Base-by-base conservation (phyloP, 257 asterid species). In the Penstemon eatonii region DNA sequence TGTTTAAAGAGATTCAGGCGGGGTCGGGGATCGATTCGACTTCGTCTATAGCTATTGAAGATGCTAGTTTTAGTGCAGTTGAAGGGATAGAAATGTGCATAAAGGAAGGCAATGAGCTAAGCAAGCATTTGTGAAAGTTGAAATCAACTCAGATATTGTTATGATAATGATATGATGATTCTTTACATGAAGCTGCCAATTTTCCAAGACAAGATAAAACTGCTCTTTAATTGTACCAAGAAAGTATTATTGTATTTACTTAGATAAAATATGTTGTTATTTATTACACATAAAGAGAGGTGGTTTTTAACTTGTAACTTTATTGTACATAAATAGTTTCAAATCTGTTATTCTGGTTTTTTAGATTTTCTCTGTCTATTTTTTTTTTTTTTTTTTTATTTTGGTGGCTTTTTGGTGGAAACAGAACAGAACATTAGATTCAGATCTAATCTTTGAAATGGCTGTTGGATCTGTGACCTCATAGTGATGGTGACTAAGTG, bases 1-100 rank as follows among this genome's bases (percentile, higher is more conserved):
- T 75, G 92, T 93, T 93, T 68, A 90, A 93, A 70, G 96, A 85
- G 72, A 90, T 93, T 46, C 92, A 90, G 69, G 95, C 95, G 2
- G 95, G 96, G 38, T 78, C 87, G 0, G 96, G 88, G 25, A 56
- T 89, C 10, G 91, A 78, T 62, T 81, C 95, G 0, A 65, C 86
- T 5, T 79, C 98, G 7, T 75, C 92, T 1, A 78, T 88, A 7
- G 79, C 79, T 5, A 58, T 79, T 6, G 89, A 86, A 7, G 86
- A 82, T 36, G 77, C 64, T 4, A 63, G 72, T 37, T 86, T 83
- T 51, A 62, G 76, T 47, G 63, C 85, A 7, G 84, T 73, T 40
- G 93, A 81, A 68, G 90, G 85, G 55, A 78, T 89, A 56, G 96
- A 85, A 46, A 87, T 87, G 98, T 88, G 89, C 82, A 87, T 89